Evolutionary conservation across 2,329 filamentous ascomycete species (phyloP).

Genomic region (Scleromitrula shiraiana): DNA sequence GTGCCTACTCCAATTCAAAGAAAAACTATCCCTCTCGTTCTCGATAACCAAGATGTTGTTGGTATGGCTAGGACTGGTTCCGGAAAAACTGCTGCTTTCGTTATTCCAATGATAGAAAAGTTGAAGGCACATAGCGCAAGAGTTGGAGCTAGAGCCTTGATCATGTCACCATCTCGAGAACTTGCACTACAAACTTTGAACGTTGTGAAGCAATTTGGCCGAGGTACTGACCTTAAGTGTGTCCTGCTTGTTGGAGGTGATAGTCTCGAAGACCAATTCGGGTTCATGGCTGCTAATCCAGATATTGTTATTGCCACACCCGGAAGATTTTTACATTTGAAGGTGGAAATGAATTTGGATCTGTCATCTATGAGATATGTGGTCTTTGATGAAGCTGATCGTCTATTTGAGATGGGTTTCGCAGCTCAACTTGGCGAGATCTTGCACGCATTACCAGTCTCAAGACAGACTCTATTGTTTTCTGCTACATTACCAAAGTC

Average conservation of each 20-base stretch:
- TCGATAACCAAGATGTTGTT: conserved; percentile 91
- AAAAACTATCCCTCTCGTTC: conserved; percentile 86
- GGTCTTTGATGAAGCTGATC: conserved; percentile 95
- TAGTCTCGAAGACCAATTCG: conserved; percentile 90
- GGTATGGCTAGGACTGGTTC: conserved; percentile 99
- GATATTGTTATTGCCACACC: conserved; percentile 97
- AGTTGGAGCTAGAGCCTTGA: conserved; percentile 77
- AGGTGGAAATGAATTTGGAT: conserved; percentile 92
- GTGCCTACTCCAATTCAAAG: conserved; percentile 96
- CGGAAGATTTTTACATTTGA: conserved; percentile 89
- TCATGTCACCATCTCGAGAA: conserved; percentile 89
- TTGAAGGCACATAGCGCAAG: conserved; percentile 80
- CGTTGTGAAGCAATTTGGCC: conserved; percentile 89
- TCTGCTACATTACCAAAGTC: conserved; percentile 92
- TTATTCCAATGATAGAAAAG: conserved; percentile 96
- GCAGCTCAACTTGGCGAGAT: conserved; percentile 90
- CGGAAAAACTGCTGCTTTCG: conserved; percentile 96
- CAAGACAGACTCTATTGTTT: conserved; percentile 85
- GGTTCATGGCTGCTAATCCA: conserved; percentile 85
- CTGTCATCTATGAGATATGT: conserved; percentile 88
- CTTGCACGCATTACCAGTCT: conserved; percentile 74
- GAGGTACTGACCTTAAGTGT: conserved; percentile 85
- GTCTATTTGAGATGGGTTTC: conserved; percentile 98
- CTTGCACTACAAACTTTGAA: conserved; percentile 90
- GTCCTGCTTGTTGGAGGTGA: conserved; percentile 91